Evolutionary conservation across 140 eudicot species (phyloP), one percentile per base, ranked within the genome.

Genomic region (Cichorium intybus): DNA sequence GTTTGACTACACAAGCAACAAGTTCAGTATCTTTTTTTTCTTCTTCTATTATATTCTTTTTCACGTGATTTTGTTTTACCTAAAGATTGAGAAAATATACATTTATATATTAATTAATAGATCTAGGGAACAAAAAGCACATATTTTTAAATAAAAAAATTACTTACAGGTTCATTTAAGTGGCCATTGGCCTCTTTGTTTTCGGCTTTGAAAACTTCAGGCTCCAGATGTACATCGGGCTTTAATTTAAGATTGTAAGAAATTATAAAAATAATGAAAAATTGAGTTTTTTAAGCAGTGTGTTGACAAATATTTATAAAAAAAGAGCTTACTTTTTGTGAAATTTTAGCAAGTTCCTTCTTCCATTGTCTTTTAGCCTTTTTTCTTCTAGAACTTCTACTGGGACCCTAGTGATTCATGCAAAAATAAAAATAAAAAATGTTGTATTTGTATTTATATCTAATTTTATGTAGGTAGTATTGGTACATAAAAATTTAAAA

Each of bases 331-430:
- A 69, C 88, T 49, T 74, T 69, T 64, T 71, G 71, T 73, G 75
- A 75, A 58, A 70, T 69, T 67, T 83, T 85, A 48, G 79, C 79
- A 72, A 72, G 72, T 76, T 75, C 85, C 27, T 78, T 79, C 71
- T 77, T 47, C 97, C 93, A 78, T 35, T 48, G 69, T 75, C 99
- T 84, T 80, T 84, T 80, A 33, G 81, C 83, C 77, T 64, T 71
- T 77, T 86, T 89, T 31, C 99, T 80, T 72, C 87, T 68, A 65
- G 97, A 81, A 81, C 94, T 89, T 84, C 99, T 85, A 75, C 96
- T 84, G 63, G 95, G 84, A 60, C 21, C 70, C 82, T 77, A 17
- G 5, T 11, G 24, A 59, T 75, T 27, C 51, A 51, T 20, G 20
- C 55, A 62, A 51, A 35, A 74, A 27, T 2, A 27, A 27, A 2